Percentiles rank a stretch among this genome's conserved stretches.
phyloP scores from a whole-genome alignment of 352 stramenopile genomes.

The Pythium periplocum region DNA sequence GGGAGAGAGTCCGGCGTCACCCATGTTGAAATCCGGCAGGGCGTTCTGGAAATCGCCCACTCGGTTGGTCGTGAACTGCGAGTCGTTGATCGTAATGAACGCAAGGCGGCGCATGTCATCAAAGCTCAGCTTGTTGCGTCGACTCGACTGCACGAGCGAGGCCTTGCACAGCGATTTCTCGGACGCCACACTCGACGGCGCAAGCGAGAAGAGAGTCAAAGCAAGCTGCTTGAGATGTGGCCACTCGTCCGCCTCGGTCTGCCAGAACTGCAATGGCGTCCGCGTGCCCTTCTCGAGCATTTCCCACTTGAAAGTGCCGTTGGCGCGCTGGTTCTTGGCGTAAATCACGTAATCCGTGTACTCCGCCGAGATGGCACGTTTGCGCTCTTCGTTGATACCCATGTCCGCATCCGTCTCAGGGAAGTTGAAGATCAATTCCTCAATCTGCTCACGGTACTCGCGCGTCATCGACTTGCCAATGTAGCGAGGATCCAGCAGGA shows the following conservation, averaged over 20 bases:
- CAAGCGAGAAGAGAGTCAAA: constrained; percentile 72
- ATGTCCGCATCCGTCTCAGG: constrained; percentile 64
- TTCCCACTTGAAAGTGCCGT: constrained; percentile 81
- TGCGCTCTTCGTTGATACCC: constrained; percentile 61
- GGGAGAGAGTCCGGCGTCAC: constrained; percentile 55
- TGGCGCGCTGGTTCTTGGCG: constrained; percentile 75
- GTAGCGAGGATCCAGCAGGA: constrained; percentile 70
- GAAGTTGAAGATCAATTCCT: constrained; percentile 80
- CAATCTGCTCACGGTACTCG: constrained; percentile 79
- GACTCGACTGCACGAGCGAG: constrained; percentile 54
- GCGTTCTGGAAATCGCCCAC: constrained; percentile 47
- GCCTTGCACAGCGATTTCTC: constrained; percentile 72
- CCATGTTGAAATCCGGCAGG: constrained; percentile 67
- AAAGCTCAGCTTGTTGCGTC: constrained; percentile 67
- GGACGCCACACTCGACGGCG: constrained; percentile 61
- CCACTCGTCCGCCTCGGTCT: constrained; percentile 72
- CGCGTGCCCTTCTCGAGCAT: constrained; percentile 79
- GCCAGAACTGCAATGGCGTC: constrained; percentile 77
- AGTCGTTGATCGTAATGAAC: constrained; percentile 83
- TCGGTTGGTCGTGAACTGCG: constrained; percentile 53
- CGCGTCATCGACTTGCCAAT: constrained; percentile 82
- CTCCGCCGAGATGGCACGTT: constrained; percentile 58
- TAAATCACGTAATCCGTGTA: constrained; percentile 81
- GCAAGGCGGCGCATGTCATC: constrained; percentile 69
- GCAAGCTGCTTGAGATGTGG: constrained; percentile 70